Base-by-base conservation (phyloP, 2,329 filamentous ascomycete genomes). In the Pyrenophora tritici-repentis region DNA sequence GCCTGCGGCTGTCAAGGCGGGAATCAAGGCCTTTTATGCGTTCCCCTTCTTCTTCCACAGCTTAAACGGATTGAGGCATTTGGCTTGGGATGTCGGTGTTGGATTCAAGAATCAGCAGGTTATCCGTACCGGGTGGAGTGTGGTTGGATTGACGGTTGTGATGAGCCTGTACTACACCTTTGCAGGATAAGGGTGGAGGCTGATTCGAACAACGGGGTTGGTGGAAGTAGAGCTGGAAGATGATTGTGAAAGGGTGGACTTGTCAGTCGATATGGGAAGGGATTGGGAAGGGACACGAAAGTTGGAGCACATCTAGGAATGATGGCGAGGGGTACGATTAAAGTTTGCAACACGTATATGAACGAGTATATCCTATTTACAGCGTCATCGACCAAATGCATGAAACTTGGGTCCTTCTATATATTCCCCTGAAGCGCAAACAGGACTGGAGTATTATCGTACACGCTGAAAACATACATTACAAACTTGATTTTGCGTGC, bases 11-110 rank as follows among this genome's bases (percentile, higher is more conserved):
- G 78, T 79, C 22, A 87, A 90, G 78, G 64, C 86, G 17, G 62
- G 72, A 14, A 67, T 85, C 17, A 90, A 90, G 77, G 73, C 80
- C 35, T 67, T 76, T 26, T 63, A 86, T 35, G 85, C 85, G 13
- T 73, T 84, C 58, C 86, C 86, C 3, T 89, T 90, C 72, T 84
- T 84, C 42, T 90, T 83, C 75, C 87, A 90, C 74, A 75, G 70
- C 55, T 77, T 86, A 65, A 89, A 89, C 69, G 87, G 87, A n/a
- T 31, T 90, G 16, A 82, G 87, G 68, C 87, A 90, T 82, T 78
- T 90, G 78, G 68, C 79, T 13, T 90, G 87, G 87, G 87, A 90
- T 78, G 74, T 81, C 33, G 86, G 84, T 43, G 76, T 77, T 63
- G 78, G 80, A 42, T 81, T 90, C 55, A 81, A 77, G 65, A 89